phyloP scores from a whole-genome alignment of 1,284 basidiomycete species.

The Heterobasidion irregulare region DNA sequence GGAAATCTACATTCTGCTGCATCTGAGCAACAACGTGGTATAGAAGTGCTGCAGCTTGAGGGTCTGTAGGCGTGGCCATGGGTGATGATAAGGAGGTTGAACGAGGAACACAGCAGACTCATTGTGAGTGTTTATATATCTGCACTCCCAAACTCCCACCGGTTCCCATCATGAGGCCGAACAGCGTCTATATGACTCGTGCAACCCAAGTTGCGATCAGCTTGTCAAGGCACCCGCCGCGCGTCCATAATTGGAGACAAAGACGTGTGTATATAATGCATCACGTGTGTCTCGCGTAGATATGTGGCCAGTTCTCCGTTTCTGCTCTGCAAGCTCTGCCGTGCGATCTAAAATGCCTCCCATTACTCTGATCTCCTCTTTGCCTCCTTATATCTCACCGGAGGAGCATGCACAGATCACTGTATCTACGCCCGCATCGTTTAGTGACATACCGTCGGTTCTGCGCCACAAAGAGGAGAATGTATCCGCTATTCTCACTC shows the following conservation, averaged over 20 bases:
- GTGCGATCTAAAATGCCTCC: conserved; percentile 7
- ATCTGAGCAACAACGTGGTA: conserved; percentile 55
- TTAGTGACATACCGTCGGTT: conserved; percentile 75
- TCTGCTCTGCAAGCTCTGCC: neutral
- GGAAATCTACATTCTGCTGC: conserved; percentile 50
- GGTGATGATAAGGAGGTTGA: neutral
- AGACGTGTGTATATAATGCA: too few relatives aligned
- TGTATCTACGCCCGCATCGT: conserved; percentile 72
- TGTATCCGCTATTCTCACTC: conserved; percentile 62
- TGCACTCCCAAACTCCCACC: too few relatives aligned
- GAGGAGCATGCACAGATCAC: conserved; percentile 64
- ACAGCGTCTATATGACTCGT: too few relatives aligned
- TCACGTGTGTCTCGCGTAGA: too few relatives aligned
- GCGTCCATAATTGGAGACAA: too few relatives aligned
- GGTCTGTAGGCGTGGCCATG: conserved; percentile 1
- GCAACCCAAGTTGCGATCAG: too few relatives aligned
- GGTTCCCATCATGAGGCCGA: too few relatives aligned
- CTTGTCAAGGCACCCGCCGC: too few relatives aligned
- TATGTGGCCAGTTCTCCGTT: too few relatives aligned
- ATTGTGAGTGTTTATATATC: too few relatives aligned
- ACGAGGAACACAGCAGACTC: neutral
- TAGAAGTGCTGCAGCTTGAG: conserved; percentile 30
- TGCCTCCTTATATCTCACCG: conserved; percentile 54
- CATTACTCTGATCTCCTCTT: conserved; percentile 29
- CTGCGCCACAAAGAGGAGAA: conserved; percentile 64